A percentile compares a stretch with the other conserved stretches of the same genome.
Evolutionary conservation across 345 rosid genomes (phyloP).

Genomic region (Chamaenerion angustifolium): DNA sequence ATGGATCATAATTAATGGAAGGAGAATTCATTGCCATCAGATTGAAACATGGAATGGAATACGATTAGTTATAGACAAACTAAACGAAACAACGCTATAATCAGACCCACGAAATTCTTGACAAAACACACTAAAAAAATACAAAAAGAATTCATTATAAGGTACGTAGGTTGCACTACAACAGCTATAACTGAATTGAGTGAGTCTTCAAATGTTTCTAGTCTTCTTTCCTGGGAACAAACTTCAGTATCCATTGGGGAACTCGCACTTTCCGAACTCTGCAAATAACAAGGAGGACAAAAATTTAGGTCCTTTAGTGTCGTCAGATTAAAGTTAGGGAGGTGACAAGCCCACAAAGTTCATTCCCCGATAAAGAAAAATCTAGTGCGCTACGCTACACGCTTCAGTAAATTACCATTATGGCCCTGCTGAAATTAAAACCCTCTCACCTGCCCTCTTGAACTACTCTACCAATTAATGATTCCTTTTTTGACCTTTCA

Average conservation of each 20-base stretch:
- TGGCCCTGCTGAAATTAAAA: background rate
- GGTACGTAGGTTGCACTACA: too few species aligned
- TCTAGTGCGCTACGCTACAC: background rate
- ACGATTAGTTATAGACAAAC: too few species aligned
- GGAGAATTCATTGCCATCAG: too few species aligned
- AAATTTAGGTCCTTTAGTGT: background rate
- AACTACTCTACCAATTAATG: background rate
- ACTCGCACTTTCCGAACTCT: slow-evolving; percentile 51
- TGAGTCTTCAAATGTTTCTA: background rate
- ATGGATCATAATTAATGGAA: too few species aligned
- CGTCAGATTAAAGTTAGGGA: background rate
- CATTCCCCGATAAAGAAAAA: too few species aligned
- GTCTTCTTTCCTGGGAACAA: background rate
- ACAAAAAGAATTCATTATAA: too few species aligned
- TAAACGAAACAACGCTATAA: too few species aligned
- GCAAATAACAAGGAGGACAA: slow-evolving; percentile 5
- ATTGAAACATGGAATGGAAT: too few species aligned
- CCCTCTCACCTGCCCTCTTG: background rate
- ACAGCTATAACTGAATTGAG: too few species aligned
- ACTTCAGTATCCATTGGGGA: slow-evolving; percentile 46
- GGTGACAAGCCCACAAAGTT: background rate
- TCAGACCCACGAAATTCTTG: too few species aligned
- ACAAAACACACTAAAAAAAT: too few species aligned
- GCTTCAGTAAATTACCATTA: background rate
- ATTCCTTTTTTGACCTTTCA: background rate